A percentile compares a stretch with the other conserved stretches of the same genome.
phyloP scores from a whole-genome alignment of 768 basidiomycete genomes.

The Russula abietina region DNA sequence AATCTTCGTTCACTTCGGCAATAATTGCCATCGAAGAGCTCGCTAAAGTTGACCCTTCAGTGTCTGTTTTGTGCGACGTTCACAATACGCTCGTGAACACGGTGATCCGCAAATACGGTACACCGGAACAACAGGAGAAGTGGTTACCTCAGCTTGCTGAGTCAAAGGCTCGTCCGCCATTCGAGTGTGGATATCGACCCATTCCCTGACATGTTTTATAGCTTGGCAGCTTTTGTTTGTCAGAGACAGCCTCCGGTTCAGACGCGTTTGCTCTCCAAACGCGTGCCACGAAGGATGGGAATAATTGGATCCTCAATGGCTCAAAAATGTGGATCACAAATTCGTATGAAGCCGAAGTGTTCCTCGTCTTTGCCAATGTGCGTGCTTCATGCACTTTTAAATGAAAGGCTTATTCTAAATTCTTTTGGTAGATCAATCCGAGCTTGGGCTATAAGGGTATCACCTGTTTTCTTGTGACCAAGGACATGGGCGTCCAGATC shows the following conservation, averaged over 20 bases:
- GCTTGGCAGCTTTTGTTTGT: slow-evolving; percentile 95
- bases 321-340: slow-evolving; percentile 99
- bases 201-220: slow-evolving; percentile 30
- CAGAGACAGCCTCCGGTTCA: slow-evolving; percentile 88
- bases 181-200: neutral
- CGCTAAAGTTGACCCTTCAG: slow-evolving; percentile 91
- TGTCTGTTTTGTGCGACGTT: slow-evolving; percentile 95
- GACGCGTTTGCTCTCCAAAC: slow-evolving; percentile 97
- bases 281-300: slow-evolving; percentile 81
- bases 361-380: slow-evolving; percentile 94
- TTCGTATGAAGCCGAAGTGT: slow-evolving; percentile 84
- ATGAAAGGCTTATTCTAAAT: neutral
- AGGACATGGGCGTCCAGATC: slow-evolving; percentile 94
- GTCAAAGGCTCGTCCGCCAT: slow-evolving; percentile 49
- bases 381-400: slow-evolving; percentile 26
- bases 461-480: slow-evolving; percentile 93
- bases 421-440: slow-evolving; percentile 55
- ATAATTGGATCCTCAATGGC: slow-evolving; percentile 86
- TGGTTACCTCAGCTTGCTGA: slow-evolving; percentile 82
- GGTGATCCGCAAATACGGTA: slow-evolving; percentile 81
- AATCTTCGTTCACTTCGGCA: slow-evolving; percentile 88
- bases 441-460: slow-evolving; percentile 98
- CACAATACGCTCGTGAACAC: slow-evolving; percentile 99
- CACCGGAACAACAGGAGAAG: slow-evolving; percentile 75
- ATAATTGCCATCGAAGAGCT: slow-evolving; percentile 97